phyloP scores from a whole-genome alignment of 2,329 filamentous ascomycete species.

The Phaeoacremonium minimum region DNA sequence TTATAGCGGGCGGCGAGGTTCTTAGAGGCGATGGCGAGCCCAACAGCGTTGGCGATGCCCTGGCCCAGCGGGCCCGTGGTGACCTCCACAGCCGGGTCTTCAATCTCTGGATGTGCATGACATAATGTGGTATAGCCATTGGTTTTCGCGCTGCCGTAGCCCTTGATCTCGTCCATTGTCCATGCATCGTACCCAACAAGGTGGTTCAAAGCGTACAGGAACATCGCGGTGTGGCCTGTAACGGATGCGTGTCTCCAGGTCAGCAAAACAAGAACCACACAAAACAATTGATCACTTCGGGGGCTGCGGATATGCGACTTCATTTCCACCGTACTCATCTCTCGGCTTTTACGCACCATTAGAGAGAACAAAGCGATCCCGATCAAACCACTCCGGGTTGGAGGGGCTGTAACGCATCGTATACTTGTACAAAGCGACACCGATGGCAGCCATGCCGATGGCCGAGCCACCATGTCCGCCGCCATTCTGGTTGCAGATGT shows the following conservation, averaged over 20 bases:
- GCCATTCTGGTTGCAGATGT: conserved; percentile 10
- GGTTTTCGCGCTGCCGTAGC: conserved; percentile 36
- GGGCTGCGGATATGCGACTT: not conserved
- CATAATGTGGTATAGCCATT: conserved; percentile 41
- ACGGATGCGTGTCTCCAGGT: not conserved
- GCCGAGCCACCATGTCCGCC: conserved; percentile 33
- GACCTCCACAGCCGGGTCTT: conserved; percentile 53
- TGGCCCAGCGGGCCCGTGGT: conserved; percentile 57
- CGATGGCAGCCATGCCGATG: conserved; percentile 60
- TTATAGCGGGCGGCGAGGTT: conserved; percentile 52
- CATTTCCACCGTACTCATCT: not conserved
- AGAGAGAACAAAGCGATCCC: conserved; percentile 59
- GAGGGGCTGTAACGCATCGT: conserved; percentile 55
- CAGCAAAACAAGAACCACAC: too few relatives aligned
- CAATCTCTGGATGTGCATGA: conserved; percentile 54
- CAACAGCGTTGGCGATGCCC: conserved; percentile 57
- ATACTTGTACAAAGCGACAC: conserved; percentile 51
- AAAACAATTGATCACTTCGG: too few relatives aligned
- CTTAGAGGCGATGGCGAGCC: conserved; percentile 53
- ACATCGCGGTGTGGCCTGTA: conserved; percentile 46
- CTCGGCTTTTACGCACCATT: conserved; percentile 40
- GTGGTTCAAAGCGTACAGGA: conserved; percentile 50
- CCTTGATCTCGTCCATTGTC: conserved; percentile 54
- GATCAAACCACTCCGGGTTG: conserved; percentile 54
- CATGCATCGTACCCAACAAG: conserved; percentile 48